Conservation (phyloP, 371 early-diverging fungal species). For the Circinella umbellata region DNA sequence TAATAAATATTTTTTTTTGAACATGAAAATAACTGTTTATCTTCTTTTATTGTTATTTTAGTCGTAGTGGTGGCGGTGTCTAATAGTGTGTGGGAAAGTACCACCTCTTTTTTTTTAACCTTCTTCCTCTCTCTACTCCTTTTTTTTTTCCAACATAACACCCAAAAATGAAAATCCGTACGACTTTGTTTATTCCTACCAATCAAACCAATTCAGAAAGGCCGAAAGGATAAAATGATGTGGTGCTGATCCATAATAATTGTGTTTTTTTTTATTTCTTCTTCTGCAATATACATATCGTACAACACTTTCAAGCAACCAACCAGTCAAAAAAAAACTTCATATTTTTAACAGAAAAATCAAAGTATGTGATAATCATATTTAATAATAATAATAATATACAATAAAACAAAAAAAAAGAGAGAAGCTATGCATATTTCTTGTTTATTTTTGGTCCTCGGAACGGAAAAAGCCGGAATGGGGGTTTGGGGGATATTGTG, state of each 20-base stretch:
- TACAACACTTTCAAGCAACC: background rate
- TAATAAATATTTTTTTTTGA: background rate
- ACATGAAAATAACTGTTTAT: background rate
- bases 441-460: background rate
- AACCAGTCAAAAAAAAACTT: background rate
- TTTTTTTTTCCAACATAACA: constrained; percentile 1
- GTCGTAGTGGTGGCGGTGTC: constrained; percentile 49
- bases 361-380: background rate
- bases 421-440: background rate
- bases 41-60: constrained; percentile 9
- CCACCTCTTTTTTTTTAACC: constrained; percentile 4
- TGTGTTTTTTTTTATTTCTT: no score
- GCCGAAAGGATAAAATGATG: no score
- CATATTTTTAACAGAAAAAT: background rate
- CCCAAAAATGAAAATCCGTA: background rate
- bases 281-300: no score
- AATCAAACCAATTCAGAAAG: no score
- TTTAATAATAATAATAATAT: background rate
- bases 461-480: constrained; percentile 12
- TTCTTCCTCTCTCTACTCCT: background rate
- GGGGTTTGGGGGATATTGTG: background rate
- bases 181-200: background rate
- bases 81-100: constrained; percentile 13
- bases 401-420: background rate
- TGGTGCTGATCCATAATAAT: no score